Evolutionary conservation across 2,329 filamentous ascomycete genomes (phyloP).

Genomic region (Aureobasidium zeae): DNA sequence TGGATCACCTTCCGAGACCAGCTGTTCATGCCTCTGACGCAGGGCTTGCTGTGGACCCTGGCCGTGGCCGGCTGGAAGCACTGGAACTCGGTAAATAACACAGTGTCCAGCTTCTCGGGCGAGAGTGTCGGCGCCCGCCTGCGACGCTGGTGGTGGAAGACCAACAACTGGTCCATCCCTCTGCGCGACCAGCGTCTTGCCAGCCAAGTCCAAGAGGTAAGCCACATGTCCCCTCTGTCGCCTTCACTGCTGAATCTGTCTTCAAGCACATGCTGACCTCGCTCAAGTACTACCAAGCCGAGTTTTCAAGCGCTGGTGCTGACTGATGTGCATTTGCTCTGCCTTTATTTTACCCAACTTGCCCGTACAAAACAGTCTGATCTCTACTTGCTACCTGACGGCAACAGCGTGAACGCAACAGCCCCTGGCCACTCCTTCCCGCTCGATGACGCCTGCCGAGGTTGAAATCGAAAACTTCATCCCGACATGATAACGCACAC

Average conservation of each 20-base stretch:
- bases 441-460: too few relatives aligned
- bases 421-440: too few relatives aligned
- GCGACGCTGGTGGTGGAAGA: slow-evolving; percentile 87
- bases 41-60: slow-evolving; percentile 84
- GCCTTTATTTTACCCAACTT: background rate
- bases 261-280: slow-evolving; percentile 17
- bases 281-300: slow-evolving; percentile 19
- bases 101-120: slow-evolving; percentile 63
- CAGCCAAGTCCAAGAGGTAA: slow-evolving; percentile 30
- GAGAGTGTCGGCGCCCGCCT: slow-evolving; percentile 65
- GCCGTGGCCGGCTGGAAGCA: slow-evolving; percentile 77
- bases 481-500: too few relatives aligned
- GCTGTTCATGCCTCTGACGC: slow-evolving; percentile 75
- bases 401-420: too few relatives aligned
- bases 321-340: slow-evolving; percentile 19
- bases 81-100: slow-evolving; percentile 55
- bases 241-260: slow-evolving; percentile 11
- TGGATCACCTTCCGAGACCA: slow-evolving; percentile 86
- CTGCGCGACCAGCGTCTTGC: slow-evolving; percentile 27
- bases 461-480: too few relatives aligned
- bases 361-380: too few relatives aligned
- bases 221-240: background rate
- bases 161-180: slow-evolving; percentile 81
- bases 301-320: slow-evolving; percentile 21
- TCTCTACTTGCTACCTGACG: too few relatives aligned